phyloP scores from a whole-genome alignment of 2,329 filamentous ascomycete genomes.

The Colletotrichum godetiae region DNA sequence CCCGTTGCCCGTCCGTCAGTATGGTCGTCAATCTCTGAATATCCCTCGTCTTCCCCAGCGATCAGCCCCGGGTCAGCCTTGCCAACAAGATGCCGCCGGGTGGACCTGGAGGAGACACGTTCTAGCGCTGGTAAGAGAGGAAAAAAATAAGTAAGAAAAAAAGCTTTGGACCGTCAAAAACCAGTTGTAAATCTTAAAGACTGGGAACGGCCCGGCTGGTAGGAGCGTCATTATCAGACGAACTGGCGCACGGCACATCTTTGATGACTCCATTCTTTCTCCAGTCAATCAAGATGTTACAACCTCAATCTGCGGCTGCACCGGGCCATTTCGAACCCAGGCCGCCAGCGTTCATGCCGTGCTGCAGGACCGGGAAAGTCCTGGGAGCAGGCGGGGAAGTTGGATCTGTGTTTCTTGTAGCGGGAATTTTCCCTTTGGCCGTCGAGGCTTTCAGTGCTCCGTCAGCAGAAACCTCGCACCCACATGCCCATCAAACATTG shows the following conservation, averaged over 20 bases:
- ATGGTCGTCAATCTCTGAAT: not conserved
- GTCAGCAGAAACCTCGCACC: conserved; percentile 6
- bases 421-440: conserved; percentile 10
- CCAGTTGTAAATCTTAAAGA: conserved; percentile 24
- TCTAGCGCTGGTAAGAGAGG: not conserved
- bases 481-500: conserved; percentile 21
- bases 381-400: conserved; percentile 17
- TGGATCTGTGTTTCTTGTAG: conserved; percentile 15
- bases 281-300: conserved; percentile 31
- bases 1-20: not conserved
- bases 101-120: conserved; percentile 27
- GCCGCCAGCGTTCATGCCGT: conserved; percentile 16
- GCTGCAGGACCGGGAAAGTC: not conserved
- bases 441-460: not conserved
- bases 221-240: conserved; percentile 27
- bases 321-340: conserved; percentile 7
- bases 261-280: conserved; percentile 4
- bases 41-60: conserved; percentile 21
- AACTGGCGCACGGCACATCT: conserved; percentile 21
- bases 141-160: not conserved
- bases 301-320: conserved; percentile 30
- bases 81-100: conserved; percentile 15
- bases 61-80: conserved; percentile 29
- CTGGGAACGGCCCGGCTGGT: conserved; percentile 20
- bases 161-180: conserved; percentile 14